Percentiles rank a stretch among this genome's conserved stretches.
phyloP scores from a whole-genome alignment of 345 rosid species.

The Anastatica hierochuntica region DNA sequence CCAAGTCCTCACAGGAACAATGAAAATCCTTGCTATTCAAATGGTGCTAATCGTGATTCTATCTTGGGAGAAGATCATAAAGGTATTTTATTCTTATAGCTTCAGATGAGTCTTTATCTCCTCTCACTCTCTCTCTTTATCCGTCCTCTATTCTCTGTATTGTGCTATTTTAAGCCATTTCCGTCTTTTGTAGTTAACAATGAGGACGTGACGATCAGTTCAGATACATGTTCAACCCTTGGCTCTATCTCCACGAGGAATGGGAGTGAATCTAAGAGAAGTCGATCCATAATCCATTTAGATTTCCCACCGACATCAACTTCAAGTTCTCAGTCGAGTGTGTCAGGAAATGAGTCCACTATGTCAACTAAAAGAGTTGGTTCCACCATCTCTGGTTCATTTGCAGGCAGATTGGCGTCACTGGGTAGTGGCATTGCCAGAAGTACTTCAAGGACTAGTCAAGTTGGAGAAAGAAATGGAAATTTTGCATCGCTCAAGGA shows the following conservation, averaged over 20 bases:
- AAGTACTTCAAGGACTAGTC: slow-evolving; percentile 31
- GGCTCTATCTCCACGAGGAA: slow-evolving; percentile 34
- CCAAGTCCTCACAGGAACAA: slow-evolving; percentile 19
- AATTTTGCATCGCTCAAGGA: slow-evolving; percentile 37
- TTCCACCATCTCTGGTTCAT: slow-evolving; percentile 45
- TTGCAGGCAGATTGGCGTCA: slow-evolving; percentile 42
- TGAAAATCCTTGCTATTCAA: slow-evolving; percentile 29
- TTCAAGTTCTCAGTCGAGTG: slow-evolving; percentile 39
- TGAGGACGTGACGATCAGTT: slow-evolving; percentile 47
- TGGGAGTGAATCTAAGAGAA: slow-evolving; percentile 36
- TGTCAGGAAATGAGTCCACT: slow-evolving; percentile 34
- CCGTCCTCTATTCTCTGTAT: background rate
- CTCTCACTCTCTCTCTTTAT: too few relatives aligned
- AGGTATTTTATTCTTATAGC: slow-evolving; percentile 36
- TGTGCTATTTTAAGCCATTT: slow-evolving; percentile 3
- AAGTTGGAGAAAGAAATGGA: slow-evolving; percentile 34
- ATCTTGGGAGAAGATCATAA: slow-evolving; percentile 27
- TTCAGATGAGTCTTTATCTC: background rate
- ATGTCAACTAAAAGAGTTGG: slow-evolving; percentile 34
- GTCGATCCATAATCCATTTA: slow-evolving; percentile 33
- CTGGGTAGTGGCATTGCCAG: slow-evolving; percentile 32
- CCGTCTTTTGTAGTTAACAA: slow-evolving; percentile 41
- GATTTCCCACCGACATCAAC: slow-evolving; percentile 28
- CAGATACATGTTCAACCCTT: slow-evolving; percentile 40
- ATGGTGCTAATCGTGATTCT: slow-evolving; percentile 32